Evolutionary conservation across 495 filamentous ascomycete genomes (phyloP), one percentile per base, ranked within the genome.

Genomic region (Bombardia bombarda): DNA sequence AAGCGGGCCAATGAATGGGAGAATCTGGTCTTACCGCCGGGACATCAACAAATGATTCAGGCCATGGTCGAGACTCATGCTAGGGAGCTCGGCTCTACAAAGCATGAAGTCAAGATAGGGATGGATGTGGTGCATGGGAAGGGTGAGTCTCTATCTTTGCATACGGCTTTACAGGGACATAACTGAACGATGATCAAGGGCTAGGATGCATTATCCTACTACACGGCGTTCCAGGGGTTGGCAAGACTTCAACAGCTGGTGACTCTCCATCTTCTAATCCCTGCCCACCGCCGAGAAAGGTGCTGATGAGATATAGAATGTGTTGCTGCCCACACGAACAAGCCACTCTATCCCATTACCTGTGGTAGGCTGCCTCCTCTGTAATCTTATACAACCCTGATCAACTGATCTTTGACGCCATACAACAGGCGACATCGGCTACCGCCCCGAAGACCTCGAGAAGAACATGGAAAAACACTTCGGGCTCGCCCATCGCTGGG

Each of bases 151-250:
- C 4, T 17, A 17, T 18, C 3, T 26, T 38, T 32, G 9, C 20
- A 33, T 33, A 5, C 6, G 7, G 32, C 8, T 17, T 7, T 6
- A 7, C 5, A 33, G 32, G 8, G n/a, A 37, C 34, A 37, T 37
- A 1, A 22, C 7, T 37, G 3, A 37, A 24, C 34, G 7, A 21
- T 38, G 16, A 18, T 31, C 60, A 65, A 57, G 67, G 69, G 1
- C 61, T 61, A 17, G 68, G 66, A 0, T 51, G 72, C 1, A 61
- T 69, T 37, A 53, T 76, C 6, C 61, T 74, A 1, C 55, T 76
- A 0, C 66, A 71, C 28, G 71, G 70, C 0, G 61, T 53, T 0
- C 70, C 70, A 4, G 71, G 70, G 0, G 61, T 67, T 1, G 66
- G 66, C 3, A 68, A 68, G 44, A 66, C 65, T 1, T 56, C 55